These are phyloP conservation scores for Boletales sp. DNA, from an alignment of 768 basidiomycete genomes.

Conservation along the genomic window DNA sequence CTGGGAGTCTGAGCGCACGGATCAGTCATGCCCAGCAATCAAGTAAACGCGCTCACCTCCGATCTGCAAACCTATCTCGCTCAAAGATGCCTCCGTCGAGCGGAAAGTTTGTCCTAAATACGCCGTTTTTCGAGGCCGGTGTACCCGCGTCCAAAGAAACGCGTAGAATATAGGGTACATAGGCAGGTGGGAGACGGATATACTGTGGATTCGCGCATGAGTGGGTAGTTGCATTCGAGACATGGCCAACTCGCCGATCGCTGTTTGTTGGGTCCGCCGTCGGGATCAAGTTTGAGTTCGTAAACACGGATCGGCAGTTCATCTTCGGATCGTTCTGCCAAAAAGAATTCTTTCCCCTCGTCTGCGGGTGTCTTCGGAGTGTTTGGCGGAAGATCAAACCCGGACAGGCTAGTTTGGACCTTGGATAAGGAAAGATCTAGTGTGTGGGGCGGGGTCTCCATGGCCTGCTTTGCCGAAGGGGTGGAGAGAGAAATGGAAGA, in stretches of 20 bases:
- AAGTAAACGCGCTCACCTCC: constrained; percentile 51
- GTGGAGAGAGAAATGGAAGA: background rate
- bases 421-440: constrained; percentile 17
- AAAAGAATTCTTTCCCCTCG: constrained; percentile 87
- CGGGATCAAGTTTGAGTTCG: constrained; percentile 79
- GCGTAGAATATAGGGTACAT: constrained; percentile 83
- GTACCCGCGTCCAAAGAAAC: constrained; percentile 92
- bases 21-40: constrained; percentile 11
- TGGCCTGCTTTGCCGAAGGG: constrained; percentile 1
- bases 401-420: background rate
- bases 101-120: constrained; percentile 96
- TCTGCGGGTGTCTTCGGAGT: constrained; percentile 90
- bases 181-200: constrained; percentile 91
- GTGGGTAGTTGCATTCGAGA: constrained; percentile 3
- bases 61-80: constrained; percentile 67
- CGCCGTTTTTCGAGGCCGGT: constrained; percentile 82
- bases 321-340: constrained; percentile 45
- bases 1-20: constrained; percentile 59
- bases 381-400: constrained; percentile 24
- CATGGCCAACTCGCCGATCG: constrained; percentile 59
- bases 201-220: constrained; percentile 53
- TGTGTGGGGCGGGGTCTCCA: background rate
- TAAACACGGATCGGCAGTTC: constrained; percentile 78
- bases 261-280: constrained; percentile 87
- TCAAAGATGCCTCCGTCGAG: constrained; percentile 86